Base-by-base conservation (phyloP, 306 rosid species). In the Coriaria nepalensis region DNA sequence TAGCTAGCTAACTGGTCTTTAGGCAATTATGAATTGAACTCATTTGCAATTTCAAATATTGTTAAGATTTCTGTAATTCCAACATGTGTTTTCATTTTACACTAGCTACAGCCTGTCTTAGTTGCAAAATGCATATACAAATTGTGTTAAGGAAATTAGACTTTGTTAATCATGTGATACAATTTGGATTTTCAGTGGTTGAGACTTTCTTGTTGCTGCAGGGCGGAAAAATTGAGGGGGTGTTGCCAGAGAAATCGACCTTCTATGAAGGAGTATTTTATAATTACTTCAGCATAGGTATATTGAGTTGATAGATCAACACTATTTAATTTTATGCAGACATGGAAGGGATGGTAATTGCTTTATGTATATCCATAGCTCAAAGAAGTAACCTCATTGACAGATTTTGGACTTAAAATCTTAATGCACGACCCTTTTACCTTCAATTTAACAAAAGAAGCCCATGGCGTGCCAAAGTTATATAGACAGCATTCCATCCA, bases 261-360 rank as follows among this genome's bases (percentile, higher is more conserved):
- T 73, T 78, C 70, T 71, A 82, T 7, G 81, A 82, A 63, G 98
- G 98, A 68, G 94, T 85, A 55, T 80, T 82, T 80, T 92, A 92
- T 65, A 92, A 85, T 68, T 92, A 92, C 76, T 85, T 78, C 67
- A 92, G 98, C 66, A 73, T 92, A 71, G 98, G 98, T 92, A 82
- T 59, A 60, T 56, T 52, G 34, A 47, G 33, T 43, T 56, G 38
- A 56, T 43, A 2, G 8, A 12, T 42, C 6, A 40, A 43, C 33
- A 34, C 8, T n/a, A n/a, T n/a, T n/a, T n/a, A n/a, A n/a, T n/a
- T 20, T 53, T 40, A 35, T 40, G 37, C 47, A 40, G 40, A 32
- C 38, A 2, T 29, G 10, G 39, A 40, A 34, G 10, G 38, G 29
- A 20, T 20, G 29, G 29, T 20, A 20, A 20, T 3, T 20, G 29